Conservation (phyloP, 129 eudicot genomes). For the Ambrosia artemisiifolia region DNA sequence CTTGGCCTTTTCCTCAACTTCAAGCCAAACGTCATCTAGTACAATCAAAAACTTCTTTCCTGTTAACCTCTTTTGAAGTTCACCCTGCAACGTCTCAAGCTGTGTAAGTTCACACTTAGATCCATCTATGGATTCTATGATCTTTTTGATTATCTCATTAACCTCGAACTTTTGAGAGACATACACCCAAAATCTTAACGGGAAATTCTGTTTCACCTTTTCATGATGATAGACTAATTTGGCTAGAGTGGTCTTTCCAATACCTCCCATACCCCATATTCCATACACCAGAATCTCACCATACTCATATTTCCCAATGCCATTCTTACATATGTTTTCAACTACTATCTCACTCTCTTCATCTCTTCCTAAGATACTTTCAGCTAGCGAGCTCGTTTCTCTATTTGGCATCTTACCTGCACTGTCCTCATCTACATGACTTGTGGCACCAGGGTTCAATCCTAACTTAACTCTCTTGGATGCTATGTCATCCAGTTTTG, state of each 20-base stretch:
- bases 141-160: not conserved
- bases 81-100: not conserved
- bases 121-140: not conserved
- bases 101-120: not conserved
- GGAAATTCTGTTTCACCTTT: too few relatives aligned
- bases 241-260: too few relatives aligned
- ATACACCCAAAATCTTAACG: too few relatives aligned
- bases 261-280: conserved; percentile 4
- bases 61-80: conserved; percentile 10
- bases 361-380: not conserved
- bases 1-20: conserved; percentile 3
- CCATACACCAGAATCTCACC: not conserved
- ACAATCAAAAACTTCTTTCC: conserved; percentile 29
- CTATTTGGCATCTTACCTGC: too few relatives aligned
- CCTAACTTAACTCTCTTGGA: too few relatives aligned
- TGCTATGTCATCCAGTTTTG: too few relatives aligned
- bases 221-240: too few relatives aligned
- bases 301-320: not conserved
- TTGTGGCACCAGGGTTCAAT: too few relatives aligned
- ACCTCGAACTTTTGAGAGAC: not conserved
- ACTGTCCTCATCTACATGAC: too few relatives aligned
- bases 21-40: not conserved
- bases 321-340: not conserved
- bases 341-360: not conserved
- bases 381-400: not conserved